These are phyloP conservation scores for Mycena capillaripes DNA, from an alignment of 768 basidiomycete species.

Conservation along the genomic window DNA sequence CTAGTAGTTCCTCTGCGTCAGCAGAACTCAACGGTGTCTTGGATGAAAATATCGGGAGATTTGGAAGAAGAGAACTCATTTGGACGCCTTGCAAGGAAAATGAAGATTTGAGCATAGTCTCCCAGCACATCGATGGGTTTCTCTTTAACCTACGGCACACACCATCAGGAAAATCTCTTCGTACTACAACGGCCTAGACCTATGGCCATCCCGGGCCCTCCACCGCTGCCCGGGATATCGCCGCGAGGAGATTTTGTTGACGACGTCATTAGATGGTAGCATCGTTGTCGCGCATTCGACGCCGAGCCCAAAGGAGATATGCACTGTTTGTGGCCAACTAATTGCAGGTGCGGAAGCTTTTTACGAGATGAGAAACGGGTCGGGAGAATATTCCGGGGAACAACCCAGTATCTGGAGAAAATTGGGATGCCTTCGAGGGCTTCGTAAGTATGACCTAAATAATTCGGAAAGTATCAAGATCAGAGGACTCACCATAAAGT, in stretches of 20 bases:
- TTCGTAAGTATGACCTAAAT: too few species aligned
- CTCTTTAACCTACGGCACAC: background rate
- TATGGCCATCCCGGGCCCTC: background rate
- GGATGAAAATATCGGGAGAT: background rate
- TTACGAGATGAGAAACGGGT: too few species aligned
- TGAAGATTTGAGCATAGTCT: background rate
- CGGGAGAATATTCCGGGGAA: too few species aligned
- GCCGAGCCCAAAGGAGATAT: background rate
- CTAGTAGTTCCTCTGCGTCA: too few species aligned
- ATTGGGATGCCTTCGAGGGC: too few species aligned
- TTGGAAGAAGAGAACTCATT: background rate
- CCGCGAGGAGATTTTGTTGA: background rate
- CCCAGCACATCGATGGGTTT: background rate
- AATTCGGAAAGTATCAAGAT: too few species aligned
- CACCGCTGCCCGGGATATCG: background rate
- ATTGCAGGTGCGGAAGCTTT: too few species aligned
- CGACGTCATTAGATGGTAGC: background rate
- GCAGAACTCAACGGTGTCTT: background rate
- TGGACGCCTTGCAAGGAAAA: background rate
- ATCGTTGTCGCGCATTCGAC: background rate
- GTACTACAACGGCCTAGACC: background rate
- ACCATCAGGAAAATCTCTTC: background rate
- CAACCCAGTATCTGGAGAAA: too few species aligned
- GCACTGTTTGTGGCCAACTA: background rate
- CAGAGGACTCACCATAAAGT: too few species aligned